Percentiles rank a stretch among this genome's conserved stretches.
Evolutionary conservation across 805 yeast species (phyloP).

Genomic region (Danielia oregonensis): DNA sequence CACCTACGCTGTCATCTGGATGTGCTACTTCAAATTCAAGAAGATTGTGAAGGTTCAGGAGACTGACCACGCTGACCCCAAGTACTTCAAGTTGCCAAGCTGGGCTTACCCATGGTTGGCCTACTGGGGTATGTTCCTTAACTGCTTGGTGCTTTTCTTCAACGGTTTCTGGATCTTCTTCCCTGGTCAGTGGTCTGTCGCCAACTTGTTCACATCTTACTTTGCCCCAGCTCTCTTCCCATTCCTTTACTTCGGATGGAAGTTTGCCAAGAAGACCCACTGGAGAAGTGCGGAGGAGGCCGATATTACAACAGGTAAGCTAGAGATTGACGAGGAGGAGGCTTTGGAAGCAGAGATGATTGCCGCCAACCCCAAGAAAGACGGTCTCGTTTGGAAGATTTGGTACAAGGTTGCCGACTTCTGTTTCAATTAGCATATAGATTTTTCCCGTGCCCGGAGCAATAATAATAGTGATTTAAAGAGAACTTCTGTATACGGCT

Average conservation of each 20-base stretch:
- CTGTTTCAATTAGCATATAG: slow-evolving; percentile 19
- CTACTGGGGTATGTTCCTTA: slow-evolving; percentile 19
- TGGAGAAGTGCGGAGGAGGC: slow-evolving; percentile 44
- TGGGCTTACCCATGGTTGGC: slow-evolving; percentile 11
- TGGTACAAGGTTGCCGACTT: slow-evolving; percentile 20
- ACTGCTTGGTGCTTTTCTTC: slow-evolving; percentile 26
- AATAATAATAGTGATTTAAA: too few species aligned
- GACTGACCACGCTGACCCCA: slow-evolving; percentile 23
- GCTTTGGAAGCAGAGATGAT: slow-evolving; percentile 20
- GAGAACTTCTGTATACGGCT: too few species aligned
- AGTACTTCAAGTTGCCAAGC: slow-evolving; percentile 14
- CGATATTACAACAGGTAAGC: slow-evolving; percentile 51
- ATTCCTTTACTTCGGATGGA: slow-evolving; percentile 49
- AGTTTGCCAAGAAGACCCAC: slow-evolving; percentile 46
- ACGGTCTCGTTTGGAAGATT: slow-evolving; percentile 20
- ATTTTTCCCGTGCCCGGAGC: too few species aligned
- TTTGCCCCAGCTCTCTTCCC: slow-evolving; percentile 45
- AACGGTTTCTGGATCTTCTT: slow-evolving; percentile 42
- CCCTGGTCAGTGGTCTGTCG: slow-evolving; percentile 32
- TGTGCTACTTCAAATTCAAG: slow-evolving; percentile 45
- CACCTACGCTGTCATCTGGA: slow-evolving; percentile 57
- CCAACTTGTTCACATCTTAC: slow-evolving; percentile 34
- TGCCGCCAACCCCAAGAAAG: slow-evolving; percentile 17
- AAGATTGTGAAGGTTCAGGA: slow-evolving; percentile 32
- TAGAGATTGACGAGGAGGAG: slow-evolving; percentile 61